Evolutionary conservation across 495 filamentous ascomycete genomes (phyloP).

Genomic region (Hyaloscypha hepaticicola): DNA sequence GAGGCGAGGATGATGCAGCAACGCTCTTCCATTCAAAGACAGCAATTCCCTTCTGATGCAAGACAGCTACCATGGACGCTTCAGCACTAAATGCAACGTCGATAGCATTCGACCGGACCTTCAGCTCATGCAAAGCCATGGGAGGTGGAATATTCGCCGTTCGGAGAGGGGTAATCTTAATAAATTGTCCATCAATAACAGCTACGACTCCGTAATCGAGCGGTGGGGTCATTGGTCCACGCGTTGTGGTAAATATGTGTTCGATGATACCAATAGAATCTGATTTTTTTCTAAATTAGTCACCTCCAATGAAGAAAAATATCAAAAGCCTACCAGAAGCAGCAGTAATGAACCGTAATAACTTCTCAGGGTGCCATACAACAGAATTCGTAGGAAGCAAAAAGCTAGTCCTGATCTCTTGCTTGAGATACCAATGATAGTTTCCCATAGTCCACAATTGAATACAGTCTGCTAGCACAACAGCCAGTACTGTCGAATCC

Average conservation of each 20-base stretch:
- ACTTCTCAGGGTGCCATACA: slow-evolving; percentile 83
- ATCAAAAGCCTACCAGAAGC: slow-evolving; percentile 17
- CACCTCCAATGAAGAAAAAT: slow-evolving; percentile 19
- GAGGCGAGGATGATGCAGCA: slow-evolving; percentile 44
- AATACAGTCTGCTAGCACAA: slow-evolving; percentile 68
- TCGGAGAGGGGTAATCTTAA: slow-evolving; percentile 85
- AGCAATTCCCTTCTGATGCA: slow-evolving; percentile 62
- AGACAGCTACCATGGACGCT: slow-evolving; percentile 66
- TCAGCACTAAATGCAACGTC: slow-evolving; percentile 73
- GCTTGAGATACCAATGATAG: slow-evolving; percentile 98
- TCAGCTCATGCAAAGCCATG: slow-evolving; percentile 79
- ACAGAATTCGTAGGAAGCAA: slow-evolving; percentile 40
- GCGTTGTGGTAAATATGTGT: slow-evolving; percentile 64
- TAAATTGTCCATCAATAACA: slow-evolving; percentile 78
- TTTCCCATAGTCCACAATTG: slow-evolving; percentile 98
- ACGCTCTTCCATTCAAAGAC: slow-evolving; percentile 64
- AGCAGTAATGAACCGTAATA: slow-evolving; percentile 61
- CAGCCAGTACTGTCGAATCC: slow-evolving; percentile 87
- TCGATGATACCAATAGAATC: slow-evolving; percentile 60
- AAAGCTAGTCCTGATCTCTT: slow-evolving; percentile 62
- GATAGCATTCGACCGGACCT: slow-evolving; percentile 58
- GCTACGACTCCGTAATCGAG: slow-evolving; percentile 78
- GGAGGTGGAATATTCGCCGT: slow-evolving; percentile 86
- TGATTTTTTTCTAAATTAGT: slow-evolving; percentile 33
- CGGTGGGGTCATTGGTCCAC: slow-evolving; percentile 67